Percentiles rank a stretch among this genome's conserved stretches.
Conservation (phyloP, 176 grass and related monocot species). For the Phoenix roebelenii region DNA sequence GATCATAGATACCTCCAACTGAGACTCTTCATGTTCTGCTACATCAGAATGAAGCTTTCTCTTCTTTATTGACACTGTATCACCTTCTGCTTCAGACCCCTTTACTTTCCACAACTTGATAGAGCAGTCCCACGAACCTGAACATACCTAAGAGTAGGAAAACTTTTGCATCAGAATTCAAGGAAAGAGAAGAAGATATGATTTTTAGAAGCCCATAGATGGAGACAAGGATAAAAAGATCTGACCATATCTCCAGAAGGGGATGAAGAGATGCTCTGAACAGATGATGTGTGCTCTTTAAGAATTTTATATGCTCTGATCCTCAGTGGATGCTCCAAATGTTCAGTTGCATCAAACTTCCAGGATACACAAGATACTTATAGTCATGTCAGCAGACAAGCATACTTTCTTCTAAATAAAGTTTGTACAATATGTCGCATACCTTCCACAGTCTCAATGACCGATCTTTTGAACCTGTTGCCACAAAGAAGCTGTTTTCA, state of each 20-base stretch:
- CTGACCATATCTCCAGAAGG: conserved; percentile 60
- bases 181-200: background rate
- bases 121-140: conserved; percentile 85
- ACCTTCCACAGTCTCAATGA: conserved; percentile 82
- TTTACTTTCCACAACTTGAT: conserved; percentile 81
- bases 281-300: conserved; percentile 54
- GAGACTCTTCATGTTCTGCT: conserved; percentile 56
- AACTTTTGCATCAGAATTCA: background rate
- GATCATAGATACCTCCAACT: conserved; percentile 56
- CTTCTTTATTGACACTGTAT: conserved; percentile 74
- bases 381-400: conserved; percentile 12
- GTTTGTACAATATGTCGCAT: conserved; percentile 1
- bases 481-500: conserved; percentile 48
- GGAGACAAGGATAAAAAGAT: no score
- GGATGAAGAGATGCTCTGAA: conserved; percentile 64
- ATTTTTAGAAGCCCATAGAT: no score
- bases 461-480: conserved; percentile 83
- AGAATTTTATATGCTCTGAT: conserved; percentile 74
- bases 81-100: conserved; percentile 56
- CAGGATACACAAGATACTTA: conserved; percentile 21
- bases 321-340: conserved; percentile 33
- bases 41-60: conserved; percentile 57
- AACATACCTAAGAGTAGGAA: conserved; percentile 61
- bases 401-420: conserved; percentile 4
- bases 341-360: conserved; percentile 45